Evolutionary conservation across 768 basidiomycete genomes (phyloP), one percentile per base, ranked within the genome.

Genomic region (Arthromyces matolae): DNA sequence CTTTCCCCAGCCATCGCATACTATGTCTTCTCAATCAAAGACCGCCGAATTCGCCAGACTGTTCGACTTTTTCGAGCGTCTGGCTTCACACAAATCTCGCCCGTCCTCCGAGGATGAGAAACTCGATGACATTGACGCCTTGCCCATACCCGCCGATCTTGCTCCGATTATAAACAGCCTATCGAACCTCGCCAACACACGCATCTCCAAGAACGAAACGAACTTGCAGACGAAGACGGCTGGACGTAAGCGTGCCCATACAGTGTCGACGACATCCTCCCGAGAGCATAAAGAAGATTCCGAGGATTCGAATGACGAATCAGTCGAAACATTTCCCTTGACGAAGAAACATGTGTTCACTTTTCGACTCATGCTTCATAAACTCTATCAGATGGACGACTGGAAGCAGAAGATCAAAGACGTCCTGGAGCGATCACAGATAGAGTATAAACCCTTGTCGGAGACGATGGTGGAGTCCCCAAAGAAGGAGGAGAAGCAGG

Each of bases 311-410:
- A 55, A 59, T 19, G 60, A 45, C 10, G 63, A 65, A 37, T 69
- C 57, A 1, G 57, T 69, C 9, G 67, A 65, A 2, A 66, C 67
- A 29, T 81, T 81, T 49, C 76, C 76, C 4, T 59, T 75, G 5
- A 65, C 59, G n/a, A 69, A 64, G 52, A 64, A 67, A 42, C 80
- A 77, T 55, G 71, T 71, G 14, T 85, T 85, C 65, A 83, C 78
- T 27, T 85, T 84, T 71, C 79, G 76, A 56, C 69, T 80, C 56
- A 84, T 83, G 80, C 61, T 84, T 47, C 80, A 85, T 66, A 78
- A 81, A 60, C 68, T 84, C 9, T 85, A 85, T 62, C 70, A 75
- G 45, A 63, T 77, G 44, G 77, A 79, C 18, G 81, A 83, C 45
- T 85, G 81, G 79, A 71, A 65, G 1, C 67, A 69, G 53, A 80